These are phyloP conservation scores for Ustilago cynodontis DNA, from an alignment of 1,284 basidiomycete genomes.

Conservation along the genomic window DNA sequence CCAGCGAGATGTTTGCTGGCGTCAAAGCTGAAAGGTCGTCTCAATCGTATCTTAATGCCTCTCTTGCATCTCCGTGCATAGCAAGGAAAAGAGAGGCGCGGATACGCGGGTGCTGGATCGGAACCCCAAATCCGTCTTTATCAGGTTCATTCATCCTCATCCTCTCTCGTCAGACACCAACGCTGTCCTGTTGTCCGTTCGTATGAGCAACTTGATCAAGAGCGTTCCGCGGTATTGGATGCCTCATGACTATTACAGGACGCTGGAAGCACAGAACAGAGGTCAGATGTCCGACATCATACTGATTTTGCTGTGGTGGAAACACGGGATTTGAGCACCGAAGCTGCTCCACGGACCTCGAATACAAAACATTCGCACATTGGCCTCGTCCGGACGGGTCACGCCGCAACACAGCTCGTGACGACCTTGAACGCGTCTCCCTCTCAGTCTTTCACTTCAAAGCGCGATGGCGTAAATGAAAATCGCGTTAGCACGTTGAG, in stretches of 20 bases:
- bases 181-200: neutral
- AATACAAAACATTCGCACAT: too few species aligned
- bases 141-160: neutral
- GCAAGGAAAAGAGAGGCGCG: neutral
- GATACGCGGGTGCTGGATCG: constrained; percentile 2
- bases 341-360: neutral
- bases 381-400: too few species aligned
- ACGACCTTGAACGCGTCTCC: constrained; percentile 7
- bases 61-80: too few species aligned
- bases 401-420: neutral
- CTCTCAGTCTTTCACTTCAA: neutral
- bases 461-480: constrained; percentile 29
- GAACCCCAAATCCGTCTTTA: constrained; percentile 5
- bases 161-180: neutral
- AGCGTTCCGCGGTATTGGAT: neutral
- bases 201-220: neutral
- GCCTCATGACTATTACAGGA: neutral
- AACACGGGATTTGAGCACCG: neutral
- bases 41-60: too few species aligned
- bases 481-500: neutral
- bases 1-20: neutral
- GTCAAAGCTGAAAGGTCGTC: neutral
- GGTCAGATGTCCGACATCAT: neutral
- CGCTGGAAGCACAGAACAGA: neutral
- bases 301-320: neutral